phyloP scores from a whole-genome alignment of 768 basidiomycete genomes.

The Suillus sp. region DNA sequence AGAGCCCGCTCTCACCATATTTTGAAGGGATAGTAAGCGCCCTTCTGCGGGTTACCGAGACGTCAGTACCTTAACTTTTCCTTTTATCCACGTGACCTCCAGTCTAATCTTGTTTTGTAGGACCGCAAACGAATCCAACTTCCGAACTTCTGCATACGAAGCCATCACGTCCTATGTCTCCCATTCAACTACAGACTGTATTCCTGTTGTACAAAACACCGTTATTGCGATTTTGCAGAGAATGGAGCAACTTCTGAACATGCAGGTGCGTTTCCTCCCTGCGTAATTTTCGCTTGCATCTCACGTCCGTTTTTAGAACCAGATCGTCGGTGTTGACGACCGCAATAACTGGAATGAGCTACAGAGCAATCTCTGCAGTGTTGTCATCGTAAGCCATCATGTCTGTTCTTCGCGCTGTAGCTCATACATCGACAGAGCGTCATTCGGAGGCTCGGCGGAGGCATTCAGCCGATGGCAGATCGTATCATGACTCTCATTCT shows the following conservation, averaged over 20 bases:
- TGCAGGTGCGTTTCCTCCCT: slow-evolving; percentile 63
- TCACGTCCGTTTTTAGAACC: slow-evolving; percentile 54
- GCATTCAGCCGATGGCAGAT: slow-evolving; percentile 87
- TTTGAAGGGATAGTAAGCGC: slow-evolving; percentile 86
- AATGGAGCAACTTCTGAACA: slow-evolving; percentile 83
- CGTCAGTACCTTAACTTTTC: slow-evolving; percentile 45
- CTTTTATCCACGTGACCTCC: slow-evolving; percentile 1
- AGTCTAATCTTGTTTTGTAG: slow-evolving; percentile 40
- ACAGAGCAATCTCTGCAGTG: slow-evolving; percentile 92
- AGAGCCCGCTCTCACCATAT: slow-evolving; percentile 79
- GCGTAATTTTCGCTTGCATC: background rate
- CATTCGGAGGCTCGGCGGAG: slow-evolving; percentile 78
- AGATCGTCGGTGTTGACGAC: slow-evolving; percentile 93
- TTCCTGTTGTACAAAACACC: slow-evolving; percentile 81
- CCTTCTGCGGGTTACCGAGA: slow-evolving; percentile 85
- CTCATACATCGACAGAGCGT: slow-evolving; percentile 57
- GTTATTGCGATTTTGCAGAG: slow-evolving; percentile 80
- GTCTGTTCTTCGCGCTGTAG: slow-evolving; percentile 5
- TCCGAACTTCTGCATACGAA: slow-evolving; percentile 94
- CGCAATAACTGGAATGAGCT: slow-evolving; percentile 99
- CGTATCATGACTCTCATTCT: slow-evolving; percentile 93
- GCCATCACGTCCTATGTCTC: slow-evolving; percentile 87
- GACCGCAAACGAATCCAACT: slow-evolving; percentile 86
- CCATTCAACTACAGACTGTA: slow-evolving; percentile 76
- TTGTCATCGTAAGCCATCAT: slow-evolving; percentile 68